Evolutionary conservation across 345 rosid genomes (phyloP), one percentile per base, ranked within the genome.

Genomic region (Melastoma malabathricum): DNA sequence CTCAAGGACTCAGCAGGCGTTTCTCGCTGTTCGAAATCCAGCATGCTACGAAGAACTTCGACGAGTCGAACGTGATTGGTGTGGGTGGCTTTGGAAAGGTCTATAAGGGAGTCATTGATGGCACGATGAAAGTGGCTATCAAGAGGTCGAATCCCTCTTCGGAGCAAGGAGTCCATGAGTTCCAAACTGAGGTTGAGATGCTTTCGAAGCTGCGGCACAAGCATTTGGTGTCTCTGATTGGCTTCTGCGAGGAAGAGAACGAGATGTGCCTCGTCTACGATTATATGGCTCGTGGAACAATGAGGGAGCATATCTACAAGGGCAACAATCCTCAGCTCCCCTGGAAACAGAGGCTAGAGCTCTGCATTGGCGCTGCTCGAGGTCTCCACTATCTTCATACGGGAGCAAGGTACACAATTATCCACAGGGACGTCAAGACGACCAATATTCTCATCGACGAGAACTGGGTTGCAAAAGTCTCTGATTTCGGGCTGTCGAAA

Each of bases 71-170:
- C 18, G 86, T 82, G 10, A 75, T 87, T 12, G 96, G 89, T 15
- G 83, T 87, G 8, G 96, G 98, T 57, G 98, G 96, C 3, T 87
- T 87, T 13, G 93, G 96, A 29, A 92, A 87, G 68, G 98, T 92
- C 50, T 82, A 87, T 29, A 80, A 77, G 65, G 95, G 95, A 15
- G 70, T 72, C 1, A 58, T 84, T 34, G 94, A 90, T 23, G 70
- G 64, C 2, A 56, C 51, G 15, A 65, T 62, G 6, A 74, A 80
- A 61, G 94, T 84, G 1, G 95, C 98, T 0, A 59, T 87, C 22
- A 87, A 92, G 57, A 55, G 83, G 53, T 82, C 94, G 43, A 82
- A 86, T 63, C 93, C 87, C 0, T 65, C 75, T 13, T 92, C 93
- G 17, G 83, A 84, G 50, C 96, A 92, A 60, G 93, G 96, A 19